These are phyloP conservation scores for Hypoxylon rickii DNA, from an alignment of 495 filamentous ascomycete genomes.

Conservation along the genomic window DNA sequence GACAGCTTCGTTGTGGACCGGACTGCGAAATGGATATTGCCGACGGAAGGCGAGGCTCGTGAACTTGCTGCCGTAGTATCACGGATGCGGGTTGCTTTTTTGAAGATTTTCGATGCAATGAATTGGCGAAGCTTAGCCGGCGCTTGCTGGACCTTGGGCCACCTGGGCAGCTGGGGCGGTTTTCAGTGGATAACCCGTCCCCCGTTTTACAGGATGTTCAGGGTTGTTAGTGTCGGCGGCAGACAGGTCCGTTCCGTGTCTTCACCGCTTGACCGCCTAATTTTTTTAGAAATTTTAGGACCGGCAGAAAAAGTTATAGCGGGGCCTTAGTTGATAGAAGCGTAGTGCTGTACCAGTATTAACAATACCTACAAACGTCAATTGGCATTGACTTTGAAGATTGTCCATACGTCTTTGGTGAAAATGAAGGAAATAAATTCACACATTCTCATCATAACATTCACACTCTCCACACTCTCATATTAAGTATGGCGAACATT, in stretches of 20 bases:
- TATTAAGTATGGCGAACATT: conserved; percentile 47
- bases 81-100: conserved; percentile 9
- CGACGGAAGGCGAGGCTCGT: conserved; percentile 15
- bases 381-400: no score
- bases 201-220: no score
- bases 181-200: conserved; percentile 16
- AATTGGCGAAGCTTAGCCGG: conserved; percentile 41
- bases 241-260: conserved; percentile 15
- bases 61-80: no score
- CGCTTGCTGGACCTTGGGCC: no score
- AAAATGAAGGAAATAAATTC: conserved; percentile 18
- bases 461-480: conserved; percentile 25
- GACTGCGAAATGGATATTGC: conserved; percentile 22
- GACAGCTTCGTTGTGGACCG: conserved; percentile 14
- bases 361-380: no score
- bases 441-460: conserved; percentile 26
- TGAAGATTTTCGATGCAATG: conserved; percentile 37
- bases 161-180: no score
- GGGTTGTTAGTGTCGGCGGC: conserved; percentile 7
- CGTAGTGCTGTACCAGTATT: no score
- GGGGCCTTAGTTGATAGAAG: not conserved
- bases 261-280: conserved; percentile 36
- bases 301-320: conserved; percentile 40
- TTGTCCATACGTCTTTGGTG: no score
- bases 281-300: conserved; percentile 28